Percentiles rank a stretch among this genome's conserved stretches.
phyloP scores from a whole-genome alignment of 1,284 basidiomycete species.

The Golubevia pallescens region DNA sequence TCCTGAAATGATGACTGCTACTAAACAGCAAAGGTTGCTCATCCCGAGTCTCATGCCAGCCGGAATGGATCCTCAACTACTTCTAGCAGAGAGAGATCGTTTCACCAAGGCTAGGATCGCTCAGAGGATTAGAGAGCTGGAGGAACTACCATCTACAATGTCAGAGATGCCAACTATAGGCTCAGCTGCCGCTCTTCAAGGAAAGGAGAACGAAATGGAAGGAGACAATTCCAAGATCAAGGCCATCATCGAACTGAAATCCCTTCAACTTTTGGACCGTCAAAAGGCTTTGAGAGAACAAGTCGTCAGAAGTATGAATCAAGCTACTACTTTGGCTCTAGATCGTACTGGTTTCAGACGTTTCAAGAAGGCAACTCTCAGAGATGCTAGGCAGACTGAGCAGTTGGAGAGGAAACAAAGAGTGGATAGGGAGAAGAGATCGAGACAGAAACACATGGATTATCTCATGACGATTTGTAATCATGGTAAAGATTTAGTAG shows the following conservation, averaged over 20 bases:
- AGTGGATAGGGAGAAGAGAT: conserved; percentile 56
- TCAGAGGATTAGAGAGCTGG: conserved; percentile 60
- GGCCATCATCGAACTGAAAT: conserved; percentile 63
- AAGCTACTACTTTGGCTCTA: conserved; percentile 57
- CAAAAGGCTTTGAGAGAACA: conserved; percentile 58
- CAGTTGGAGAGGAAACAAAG: conserved; percentile 64
- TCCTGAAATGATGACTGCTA: conserved; percentile 42
- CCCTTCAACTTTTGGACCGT: conserved; percentile 54
- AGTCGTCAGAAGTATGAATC: conserved; percentile 50
- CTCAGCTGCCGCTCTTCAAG: conserved; percentile 18
- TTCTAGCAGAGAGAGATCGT: conserved; percentile 57
- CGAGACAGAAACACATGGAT: conserved; percentile 60
- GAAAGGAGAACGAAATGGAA: conserved; percentile 27
- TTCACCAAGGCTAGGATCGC: conserved; percentile 57
- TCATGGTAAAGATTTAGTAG: conserved; percentile 55
- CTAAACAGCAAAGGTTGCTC: conserved; percentile 59
- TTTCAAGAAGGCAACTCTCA: conserved; percentile 61
- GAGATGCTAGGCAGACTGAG: conserved; percentile 63
- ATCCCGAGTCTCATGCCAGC: conserved; percentile 58
- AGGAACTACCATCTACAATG: conserved; percentile 57
- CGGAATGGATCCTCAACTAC: conserved; percentile 49
- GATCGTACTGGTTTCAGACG: conserved; percentile 62
- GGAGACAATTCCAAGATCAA: conserved; percentile 58
- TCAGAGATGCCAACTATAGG: conserved; percentile 41
- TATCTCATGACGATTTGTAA: conserved; percentile 61